A percentile compares a stretch with the other conserved stretches of the same genome.
phyloP scores from a whole-genome alignment of 2,329 filamentous ascomycete species.

The Ceratocystis destructans region DNA sequence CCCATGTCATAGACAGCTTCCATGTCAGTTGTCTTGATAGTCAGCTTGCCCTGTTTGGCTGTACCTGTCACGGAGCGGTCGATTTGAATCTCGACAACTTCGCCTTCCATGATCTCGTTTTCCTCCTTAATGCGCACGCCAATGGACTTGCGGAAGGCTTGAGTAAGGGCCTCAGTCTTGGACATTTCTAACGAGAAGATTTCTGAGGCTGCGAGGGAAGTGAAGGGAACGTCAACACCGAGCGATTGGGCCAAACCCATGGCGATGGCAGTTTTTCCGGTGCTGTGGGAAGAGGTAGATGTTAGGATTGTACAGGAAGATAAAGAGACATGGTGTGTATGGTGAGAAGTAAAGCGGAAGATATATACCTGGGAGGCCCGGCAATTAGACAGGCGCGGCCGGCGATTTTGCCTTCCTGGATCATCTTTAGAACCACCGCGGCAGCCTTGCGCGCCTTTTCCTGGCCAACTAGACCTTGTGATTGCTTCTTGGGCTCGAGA shows the following conservation, averaged over 20 bases:
- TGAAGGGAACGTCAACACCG: constrained; percentile 89
- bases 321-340: neutral
- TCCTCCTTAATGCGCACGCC: constrained; percentile 97
- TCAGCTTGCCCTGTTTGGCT: constrained; percentile 97
- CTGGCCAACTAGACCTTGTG: constrained; percentile 90
- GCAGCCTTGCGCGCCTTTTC: constrained; percentile 93
- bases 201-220: constrained; percentile 85
- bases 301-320: neutral
- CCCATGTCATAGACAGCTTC: constrained; percentile 99
- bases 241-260: constrained; percentile 98
- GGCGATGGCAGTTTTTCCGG: constrained; percentile 94
- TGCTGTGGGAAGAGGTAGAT: constrained; percentile 41
- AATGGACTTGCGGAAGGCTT: constrained; percentile 98
- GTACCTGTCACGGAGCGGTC: constrained; percentile 91
- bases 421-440: constrained; percentile 95
- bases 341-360: neutral
- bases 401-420: constrained; percentile 96
- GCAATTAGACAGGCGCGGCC: constrained; percentile 89
- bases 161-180: constrained; percentile 94
- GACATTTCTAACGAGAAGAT: constrained; percentile 99
- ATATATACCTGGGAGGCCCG: constrained; percentile 64
- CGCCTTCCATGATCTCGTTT: constrained; percentile 97
- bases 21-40: constrained; percentile 99
- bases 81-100: constrained; percentile 97
- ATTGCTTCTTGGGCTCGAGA: constrained; percentile 68